Evolutionary conservation across 225 moss, liverwort and hornwort species (phyloP), one percentile per base, ranked within the genome.

Genomic region (Anthoceros angustus): DNA sequence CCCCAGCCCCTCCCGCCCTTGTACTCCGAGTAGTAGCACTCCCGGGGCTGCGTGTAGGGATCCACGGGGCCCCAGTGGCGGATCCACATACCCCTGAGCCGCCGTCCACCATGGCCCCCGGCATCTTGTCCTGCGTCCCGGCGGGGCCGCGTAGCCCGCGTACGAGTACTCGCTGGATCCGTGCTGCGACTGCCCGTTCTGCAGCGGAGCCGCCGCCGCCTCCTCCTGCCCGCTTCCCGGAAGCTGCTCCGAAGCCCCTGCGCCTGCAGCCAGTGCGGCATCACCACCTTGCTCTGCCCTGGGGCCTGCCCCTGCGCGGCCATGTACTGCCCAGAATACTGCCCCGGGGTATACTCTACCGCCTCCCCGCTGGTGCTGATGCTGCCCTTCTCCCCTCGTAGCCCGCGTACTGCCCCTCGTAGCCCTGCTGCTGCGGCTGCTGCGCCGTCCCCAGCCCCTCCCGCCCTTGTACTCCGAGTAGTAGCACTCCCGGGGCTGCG

Each of bases 201-300:
- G 49, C 49, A 11, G 16, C 7, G 49, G 49, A 14, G 49, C 49
- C 10, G 16, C 49, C 49, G 49, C 16, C 10, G 49, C 16, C 49
- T 20, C 49, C 4, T 14, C 20, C 49, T 14, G 49, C 14, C 20
- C 49, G 20, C 20, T 20, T 5, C 20, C 49, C 49, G 5, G 16
- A 11, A 11, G 16, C 14, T 50, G 16, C 49, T 50, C 6, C 14
- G 16, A 14, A 50, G 49, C 20, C 20, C 16, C 49, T 50, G 49
- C 49, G 49, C 49, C 49, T 63, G 70, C 80, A 40, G 41, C 67
- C 5, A 69, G 64, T n/a, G 50, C 67, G 26, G 32, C 65, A 39
- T 45, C 74, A 42, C 70, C 74, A 0, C 64, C 71, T 12, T 72
- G 25, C 65, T 66, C 63, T 77, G 77, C 65, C 67, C n/a, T n/a